Base-by-base conservation (phyloP, 73 alveolate species). In the Blepharisma japonicum region DNA sequence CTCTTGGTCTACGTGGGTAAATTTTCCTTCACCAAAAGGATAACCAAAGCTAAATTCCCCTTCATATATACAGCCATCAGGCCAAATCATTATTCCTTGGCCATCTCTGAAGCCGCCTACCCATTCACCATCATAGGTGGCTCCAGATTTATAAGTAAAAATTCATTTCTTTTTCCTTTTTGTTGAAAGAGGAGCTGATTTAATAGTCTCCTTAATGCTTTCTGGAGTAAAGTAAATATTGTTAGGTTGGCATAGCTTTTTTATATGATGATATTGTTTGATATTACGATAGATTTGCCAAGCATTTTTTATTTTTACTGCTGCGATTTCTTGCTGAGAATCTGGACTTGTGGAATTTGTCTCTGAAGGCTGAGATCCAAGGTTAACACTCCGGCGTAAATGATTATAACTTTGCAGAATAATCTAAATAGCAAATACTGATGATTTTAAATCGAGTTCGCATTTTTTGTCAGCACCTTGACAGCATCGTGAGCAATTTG, bases 121-220 rank as follows among this genome's bases (percentile, higher is more conserved):
- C 94, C 94, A 91, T 81, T 89, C 87, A 45, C 97, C 97, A 8
- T 55, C 45, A 84, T 87, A 90, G 21, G 55, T 71, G 14, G 92
- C 84, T 6, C 94, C 91, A 61, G 87, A 85, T 47, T 88, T 74
- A 84, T 84, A 86, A 25, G 55, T 39, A 72, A 87, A 90, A 55
- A 81, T 83, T 4, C 89, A 93, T 25, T 88, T 79, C 25, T 86
- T 83, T 67, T 86, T 89, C 74, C 89, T 71, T 71, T 70, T 18
- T n/a, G 83, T 51, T 11, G 21, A 14, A 1, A 18, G 66, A 51
- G 21, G 66, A 51, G 66, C 21, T 51, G 21, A 14, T 51, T 14
- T 51, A 14, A 14, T 51, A 18, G 66, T 51, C 66, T 14, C 27
- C 4, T 14, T 51, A 11, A 51, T 14, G 66, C 21, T 18, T 14